These are phyloP conservation scores for Plenodomus lindquistii DNA, from an alignment of 2,329 filamentous ascomycete genomes.

Conservation along the genomic window DNA sequence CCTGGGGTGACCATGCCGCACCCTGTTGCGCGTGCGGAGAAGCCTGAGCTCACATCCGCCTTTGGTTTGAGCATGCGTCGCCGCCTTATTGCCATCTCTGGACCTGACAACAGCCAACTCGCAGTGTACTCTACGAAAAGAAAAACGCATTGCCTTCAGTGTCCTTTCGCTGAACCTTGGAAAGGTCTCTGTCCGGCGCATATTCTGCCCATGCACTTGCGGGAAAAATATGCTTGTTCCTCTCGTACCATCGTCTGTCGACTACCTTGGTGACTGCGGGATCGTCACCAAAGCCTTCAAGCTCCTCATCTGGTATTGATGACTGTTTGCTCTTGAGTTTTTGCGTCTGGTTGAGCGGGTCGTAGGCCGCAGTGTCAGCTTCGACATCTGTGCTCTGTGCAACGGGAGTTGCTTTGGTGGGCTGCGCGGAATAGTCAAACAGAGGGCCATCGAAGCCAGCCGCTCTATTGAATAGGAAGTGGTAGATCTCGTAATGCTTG, in stretches of 20 bases:
- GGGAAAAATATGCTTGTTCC: slow-evolving; percentile 97
- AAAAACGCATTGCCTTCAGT: slow-evolving; percentile 92
- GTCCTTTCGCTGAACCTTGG: slow-evolving; percentile 76
- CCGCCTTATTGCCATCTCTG: neutral
- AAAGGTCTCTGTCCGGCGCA: slow-evolving; percentile 85
- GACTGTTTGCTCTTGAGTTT: slow-evolving; percentile 43
- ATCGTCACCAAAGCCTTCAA: slow-evolving; percentile 78
- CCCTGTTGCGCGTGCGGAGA: neutral
- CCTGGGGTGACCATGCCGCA: neutral
- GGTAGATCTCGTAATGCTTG: slow-evolving; percentile 96
- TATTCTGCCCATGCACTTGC: slow-evolving; percentile 96
- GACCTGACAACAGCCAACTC: neutral
- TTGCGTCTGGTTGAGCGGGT: slow-evolving; percentile 47
- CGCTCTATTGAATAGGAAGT: slow-evolving; percentile 90
- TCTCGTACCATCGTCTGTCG: slow-evolving; percentile 94
- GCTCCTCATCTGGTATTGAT: slow-evolving; percentile 50
- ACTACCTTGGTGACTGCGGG: slow-evolving; percentile 88
- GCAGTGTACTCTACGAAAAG: slow-evolving; percentile 37
- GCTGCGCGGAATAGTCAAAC: slow-evolving; percentile 72
- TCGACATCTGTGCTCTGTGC: slow-evolving; percentile 18
- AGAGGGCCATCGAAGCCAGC: slow-evolving; percentile 73
- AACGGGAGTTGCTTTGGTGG: slow-evolving; percentile 48
- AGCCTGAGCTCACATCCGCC: neutral
- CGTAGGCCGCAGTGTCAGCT: slow-evolving; percentile 36
- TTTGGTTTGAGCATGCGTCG: neutral